Percentiles rank a stretch among this genome's conserved stretches.
Conservation (phyloP, 2,329 filamentous ascomycete genomes). For the Ilyonectria mors-panacis region DNA sequence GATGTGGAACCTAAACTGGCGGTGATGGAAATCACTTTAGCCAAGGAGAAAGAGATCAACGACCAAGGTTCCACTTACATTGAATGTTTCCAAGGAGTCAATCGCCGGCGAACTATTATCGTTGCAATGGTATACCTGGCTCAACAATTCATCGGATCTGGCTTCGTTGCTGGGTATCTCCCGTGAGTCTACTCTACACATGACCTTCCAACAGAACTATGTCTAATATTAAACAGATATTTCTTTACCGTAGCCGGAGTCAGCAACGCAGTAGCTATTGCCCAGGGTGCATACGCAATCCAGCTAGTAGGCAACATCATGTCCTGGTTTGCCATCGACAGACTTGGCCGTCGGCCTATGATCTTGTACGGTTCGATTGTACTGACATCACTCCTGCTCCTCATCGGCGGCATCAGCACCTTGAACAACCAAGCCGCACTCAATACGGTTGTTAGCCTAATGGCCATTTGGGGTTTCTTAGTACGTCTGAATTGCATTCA, state of each 20-base stretch:
- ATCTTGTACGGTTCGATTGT: slow-evolving; percentile 44
- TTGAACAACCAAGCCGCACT: slow-evolving; percentile 3
- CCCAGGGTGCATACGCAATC: slow-evolving; percentile 46
- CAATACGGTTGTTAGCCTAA: slow-evolving; percentile 15
- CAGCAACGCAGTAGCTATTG: slow-evolving; percentile 44
- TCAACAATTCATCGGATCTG: slow-evolving; percentile 47
- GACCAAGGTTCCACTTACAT: slow-evolving; percentile 36
- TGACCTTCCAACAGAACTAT: neutral
- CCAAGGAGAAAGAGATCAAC: slow-evolving; percentile 37
- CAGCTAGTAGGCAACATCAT: slow-evolving; percentile 47
- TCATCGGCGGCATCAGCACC: slow-evolving; percentile 42
- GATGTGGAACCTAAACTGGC: slow-evolving; percentile 33
- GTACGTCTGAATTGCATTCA: neutral
- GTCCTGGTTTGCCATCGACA: slow-evolving; percentile 48
- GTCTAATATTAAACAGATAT: slow-evolving; percentile 28
- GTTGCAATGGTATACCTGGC: slow-evolving; percentile 48
- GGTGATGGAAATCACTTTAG: slow-evolving; percentile 36
- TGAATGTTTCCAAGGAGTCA: slow-evolving; percentile 45
- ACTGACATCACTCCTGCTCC: slow-evolving; percentile 43
- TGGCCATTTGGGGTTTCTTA: slow-evolving; percentile 17
- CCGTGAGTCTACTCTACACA: neutral
- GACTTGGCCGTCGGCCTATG: slow-evolving; percentile 46
- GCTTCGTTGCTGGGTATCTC: slow-evolving; percentile 46
- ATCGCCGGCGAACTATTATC: slow-evolving; percentile 44
- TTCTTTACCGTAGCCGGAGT: slow-evolving; percentile 46